Base-by-base conservation (phyloP, 371 early-diverging fungal genomes). In the Mortierella sp. region DNA sequence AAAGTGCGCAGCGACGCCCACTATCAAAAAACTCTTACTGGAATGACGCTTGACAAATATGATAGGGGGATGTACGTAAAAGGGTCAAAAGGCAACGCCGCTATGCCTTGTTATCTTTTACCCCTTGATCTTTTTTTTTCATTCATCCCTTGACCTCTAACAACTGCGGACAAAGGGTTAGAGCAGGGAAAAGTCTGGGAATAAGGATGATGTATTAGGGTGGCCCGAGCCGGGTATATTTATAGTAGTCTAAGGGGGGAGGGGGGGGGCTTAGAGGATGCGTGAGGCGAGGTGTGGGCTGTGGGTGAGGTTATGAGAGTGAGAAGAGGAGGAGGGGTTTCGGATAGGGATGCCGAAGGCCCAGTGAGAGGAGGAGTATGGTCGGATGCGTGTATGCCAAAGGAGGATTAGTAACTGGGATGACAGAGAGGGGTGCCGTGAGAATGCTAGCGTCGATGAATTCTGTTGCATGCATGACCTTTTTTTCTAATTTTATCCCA, bases 401-500 rank as follows among this genome's bases (percentile, higher is more conserved):
- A 29, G 56, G 56, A 56, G 21, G n/a, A 8, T 27, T 56, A 27
- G 29, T 58, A 49, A 16, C 55, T 55, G n/a, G n/a, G n/a, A n/a
- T 55, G 55, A 11, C 58, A n/a, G 58, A 8, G 2, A 27, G 58
- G 58, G 32, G 6, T 0, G 58, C 14, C 29, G 29, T 27, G 58
- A 2, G 29, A 58, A 56, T 56, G 29, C 56, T 56, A 58, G n/a
- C 29, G 27, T 27, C 12, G 29, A 29, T 11, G 29, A 58, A 58
- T 27, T 4, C 58, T 58, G 58, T 58, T 58, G 58, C 58, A 58
- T 58, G 58, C 58, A 58, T 58, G 58, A 58, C 58, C 58, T 29
- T 12, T 58, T 58, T 58, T 58, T 58, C 58, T 58, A 58, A 58
- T 29, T 58, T 58, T 58, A 58, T 29, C 58, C 56, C 55, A 58